These are phyloP conservation scores for Diplotaxis tenuifolia DNA, from an alignment of 345 rosid genomes.

Conservation along the genomic window DNA sequence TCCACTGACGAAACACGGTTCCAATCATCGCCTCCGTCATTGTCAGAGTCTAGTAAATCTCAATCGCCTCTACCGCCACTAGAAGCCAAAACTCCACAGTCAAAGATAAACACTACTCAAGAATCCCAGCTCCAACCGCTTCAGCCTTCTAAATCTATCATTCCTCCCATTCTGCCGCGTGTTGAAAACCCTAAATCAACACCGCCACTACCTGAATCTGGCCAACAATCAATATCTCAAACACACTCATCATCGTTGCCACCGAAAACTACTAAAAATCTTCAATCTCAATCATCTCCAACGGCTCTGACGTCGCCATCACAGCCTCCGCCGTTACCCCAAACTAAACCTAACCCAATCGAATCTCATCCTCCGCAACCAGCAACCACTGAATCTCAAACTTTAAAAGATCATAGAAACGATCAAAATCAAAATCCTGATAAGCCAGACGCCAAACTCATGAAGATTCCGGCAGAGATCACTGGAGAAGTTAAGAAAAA, in stretches of 20 bases:
- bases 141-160: not conserved
- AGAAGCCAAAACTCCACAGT: not conserved
- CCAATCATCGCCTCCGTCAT: not conserved
- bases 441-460: not conserved
- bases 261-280: slow-evolving; percentile 1
- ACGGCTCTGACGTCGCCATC: not conserved
- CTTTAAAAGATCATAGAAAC: not conserved
- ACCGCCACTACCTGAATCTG: not conserved
- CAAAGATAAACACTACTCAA: not conserved
- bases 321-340: not conserved
- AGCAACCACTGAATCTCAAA: not conserved
- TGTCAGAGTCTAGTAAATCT: not conserved
- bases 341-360: not conserved
- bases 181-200: not conserved
- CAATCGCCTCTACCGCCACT: not conserved
- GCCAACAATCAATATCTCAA: not conserved
- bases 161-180: not conserved
- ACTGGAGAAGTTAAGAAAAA: not conserved
- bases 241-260: not conserved
- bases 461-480: not conserved
- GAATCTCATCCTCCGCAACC: not conserved
- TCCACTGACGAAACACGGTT: not conserved
- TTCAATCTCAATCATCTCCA: slow-evolving; percentile 1
- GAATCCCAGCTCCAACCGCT: not conserved
- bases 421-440: not conserved